Evolutionary conservation across 2,329 filamentous ascomycete genomes (phyloP).

Genomic region (Curvularia spicifera): DNA sequence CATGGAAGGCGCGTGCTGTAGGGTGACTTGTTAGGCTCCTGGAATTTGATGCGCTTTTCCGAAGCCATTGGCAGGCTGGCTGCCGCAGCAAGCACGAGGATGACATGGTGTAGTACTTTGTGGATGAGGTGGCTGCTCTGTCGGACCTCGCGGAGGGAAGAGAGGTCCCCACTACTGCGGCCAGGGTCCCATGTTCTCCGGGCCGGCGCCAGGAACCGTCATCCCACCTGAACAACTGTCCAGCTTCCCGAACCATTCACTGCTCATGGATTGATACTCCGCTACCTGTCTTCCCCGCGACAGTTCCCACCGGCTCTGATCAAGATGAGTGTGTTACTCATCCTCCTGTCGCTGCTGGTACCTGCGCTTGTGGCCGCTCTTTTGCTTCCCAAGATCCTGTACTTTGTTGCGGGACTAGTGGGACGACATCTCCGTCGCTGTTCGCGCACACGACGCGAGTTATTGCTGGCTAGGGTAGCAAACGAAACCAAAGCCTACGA

Average conservation of each 20-base stretch:
- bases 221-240: conserved; percentile 37
- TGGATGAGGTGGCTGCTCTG: conserved; percentile 12
- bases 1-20: conserved; percentile 57
- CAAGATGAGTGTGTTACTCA: conserved; percentile 36
- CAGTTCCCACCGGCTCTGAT: conserved; percentile 15
- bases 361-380: conserved; percentile 28
- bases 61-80: conserved; percentile 36
- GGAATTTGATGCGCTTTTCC: conserved; percentile 11
- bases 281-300: conserved; percentile 14
- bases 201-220: conserved; percentile 31
- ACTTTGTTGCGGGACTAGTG: conserved; percentile 35
- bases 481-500: conserved; percentile 38
- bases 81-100: conserved; percentile 31
- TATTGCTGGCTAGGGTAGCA: conserved; percentile 43
- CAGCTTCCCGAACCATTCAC: conserved; percentile 18
- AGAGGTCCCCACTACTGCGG: conserved; percentile 20
- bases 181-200: conserved; percentile 24
- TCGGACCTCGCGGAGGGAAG: conserved; percentile 25
- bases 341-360: conserved; percentile 39
- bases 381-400: conserved; percentile 38
- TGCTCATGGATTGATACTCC: conserved; percentile 17
- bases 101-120: conserved; percentile 28
- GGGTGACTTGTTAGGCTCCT: conserved; percentile 8
- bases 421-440: conserved; percentile 42
- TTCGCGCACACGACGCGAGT: conserved; percentile 42